phyloP scores from a whole-genome alignment of 192 early-diverging fungal species.

The Dimargaris xerosporica region DNA sequence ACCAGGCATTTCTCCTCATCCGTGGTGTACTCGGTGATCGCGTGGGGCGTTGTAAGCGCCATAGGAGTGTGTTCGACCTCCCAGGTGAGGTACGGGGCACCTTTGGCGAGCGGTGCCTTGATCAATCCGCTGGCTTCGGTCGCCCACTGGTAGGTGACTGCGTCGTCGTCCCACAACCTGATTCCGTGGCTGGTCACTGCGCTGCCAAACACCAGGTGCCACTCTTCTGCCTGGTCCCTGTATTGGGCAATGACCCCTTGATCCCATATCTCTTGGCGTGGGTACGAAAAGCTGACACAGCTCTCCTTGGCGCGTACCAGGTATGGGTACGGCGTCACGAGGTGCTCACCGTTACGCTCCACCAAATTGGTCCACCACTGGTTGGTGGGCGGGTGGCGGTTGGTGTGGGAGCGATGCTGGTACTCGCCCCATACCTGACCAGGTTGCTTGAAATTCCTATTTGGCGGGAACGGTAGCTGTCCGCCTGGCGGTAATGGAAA shows the following conservation, averaged over 20 bases:
- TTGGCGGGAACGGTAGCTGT: too few relatives aligned
- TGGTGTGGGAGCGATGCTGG: constrained; percentile 19
- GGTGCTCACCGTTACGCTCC: constrained; percentile 19
- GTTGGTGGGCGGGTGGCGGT: constrained; percentile 29
- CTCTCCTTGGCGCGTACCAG: constrained; percentile 19
- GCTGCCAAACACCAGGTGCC: constrained; percentile 22
- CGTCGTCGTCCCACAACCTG: constrained; percentile 21
- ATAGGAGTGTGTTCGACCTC: constrained; percentile 21
- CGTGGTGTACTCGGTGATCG: constrained; percentile 27
- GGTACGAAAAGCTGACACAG: constrained; percentile 19
- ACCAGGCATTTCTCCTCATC: constrained; percentile 30
- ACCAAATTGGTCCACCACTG: constrained; percentile 33
- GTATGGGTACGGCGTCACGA: constrained; percentile 31
- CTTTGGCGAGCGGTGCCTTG: constrained; percentile 32
- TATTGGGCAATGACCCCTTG: too few relatives aligned
- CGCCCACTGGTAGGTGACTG: constrained; percentile 26
- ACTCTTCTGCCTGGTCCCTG: constrained; percentile 16
- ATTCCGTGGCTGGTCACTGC: constrained; percentile 14
- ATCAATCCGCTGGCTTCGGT: constrained; percentile 15
- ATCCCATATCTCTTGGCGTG: neutral
- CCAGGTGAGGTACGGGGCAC: constrained; percentile 31
- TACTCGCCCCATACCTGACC: constrained; percentile 9
- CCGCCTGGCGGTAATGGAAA: too few relatives aligned
- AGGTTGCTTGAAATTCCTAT: too few relatives aligned
- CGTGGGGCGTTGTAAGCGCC: constrained; percentile 23